These are phyloP conservation scores for Hanseniaspora meyeri DNA, from an alignment of 805 yeast species.

Conservation along the genomic window DNA sequence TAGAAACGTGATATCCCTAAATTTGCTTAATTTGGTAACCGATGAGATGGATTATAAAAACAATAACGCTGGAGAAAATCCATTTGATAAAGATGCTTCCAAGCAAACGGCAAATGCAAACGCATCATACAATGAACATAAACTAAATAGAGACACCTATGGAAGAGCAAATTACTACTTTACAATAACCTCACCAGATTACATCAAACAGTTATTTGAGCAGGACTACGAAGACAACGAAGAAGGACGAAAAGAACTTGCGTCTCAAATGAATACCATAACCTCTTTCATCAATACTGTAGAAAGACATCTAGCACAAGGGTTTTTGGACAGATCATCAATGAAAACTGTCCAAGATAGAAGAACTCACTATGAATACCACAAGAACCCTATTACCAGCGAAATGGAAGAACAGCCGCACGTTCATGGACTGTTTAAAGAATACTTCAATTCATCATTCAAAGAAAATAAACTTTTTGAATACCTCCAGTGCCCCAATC, in stretches of 20 bases:
- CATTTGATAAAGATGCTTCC: conserved; percentile 18
- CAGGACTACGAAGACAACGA: conserved; percentile 12
- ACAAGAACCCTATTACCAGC: neutral
- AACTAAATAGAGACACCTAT: conserved; percentile 19
- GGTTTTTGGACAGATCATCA: conserved; percentile 6
- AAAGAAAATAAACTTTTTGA: neutral
- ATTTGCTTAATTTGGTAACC: neutral
- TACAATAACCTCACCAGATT: conserved; percentile 9
- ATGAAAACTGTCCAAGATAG: neutral
- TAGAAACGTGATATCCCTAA: neutral
- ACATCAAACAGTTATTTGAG: conserved; percentile 8
- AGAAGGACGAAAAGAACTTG: conserved; percentile 19
- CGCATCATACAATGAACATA: conserved; percentile 23
- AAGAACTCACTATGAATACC: neutral
- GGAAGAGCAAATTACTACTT: conserved; percentile 12
- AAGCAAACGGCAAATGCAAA: conserved; percentile 25
- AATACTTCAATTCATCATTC: neutral
- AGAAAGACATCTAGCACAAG: conserved; percentile 21
- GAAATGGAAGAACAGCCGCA: neutral
- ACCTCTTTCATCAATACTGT: conserved; percentile 23
- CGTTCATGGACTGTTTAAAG: neutral
- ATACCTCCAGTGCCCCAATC: neutral
- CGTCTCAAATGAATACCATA: conserved; percentile 24
- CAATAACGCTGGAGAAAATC: neutral
- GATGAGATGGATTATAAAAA: neutral